Conservation (phyloP, 768 basidiomycete genomes). For the Russula sp. region DNA sequence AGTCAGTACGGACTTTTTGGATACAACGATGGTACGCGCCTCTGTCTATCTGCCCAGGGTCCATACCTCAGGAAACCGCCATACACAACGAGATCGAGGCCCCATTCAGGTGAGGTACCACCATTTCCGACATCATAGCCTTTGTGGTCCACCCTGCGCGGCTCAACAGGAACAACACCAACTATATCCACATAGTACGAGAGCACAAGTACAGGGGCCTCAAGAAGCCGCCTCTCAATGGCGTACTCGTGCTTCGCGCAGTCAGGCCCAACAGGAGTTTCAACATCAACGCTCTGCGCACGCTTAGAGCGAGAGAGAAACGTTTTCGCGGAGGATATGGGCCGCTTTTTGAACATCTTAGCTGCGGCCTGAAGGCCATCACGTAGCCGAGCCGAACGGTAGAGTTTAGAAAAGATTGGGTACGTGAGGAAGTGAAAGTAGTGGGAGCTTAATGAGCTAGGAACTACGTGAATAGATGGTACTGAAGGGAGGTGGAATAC, state of each 20-base stretch:
- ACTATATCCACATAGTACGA: conserved; percentile 83
- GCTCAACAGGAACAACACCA: conserved; percentile 54
- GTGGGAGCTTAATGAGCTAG: conserved; percentile 13
- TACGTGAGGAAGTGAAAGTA: conserved; percentile 18
- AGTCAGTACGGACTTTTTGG: neutral
- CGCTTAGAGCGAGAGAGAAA: conserved; percentile 24
- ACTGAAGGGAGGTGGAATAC: neutral
- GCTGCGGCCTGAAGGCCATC: conserved; percentile 1
- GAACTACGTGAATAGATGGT: neutral
- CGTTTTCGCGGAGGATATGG: neutral
- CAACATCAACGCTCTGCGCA: conserved; percentile 40
- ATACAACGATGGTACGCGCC: conserved; percentile 36
- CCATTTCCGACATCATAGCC: conserved; percentile 74
- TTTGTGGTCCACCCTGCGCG: conserved; percentile 25
- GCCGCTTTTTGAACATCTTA: neutral
- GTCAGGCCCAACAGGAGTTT: conserved; percentile 48
- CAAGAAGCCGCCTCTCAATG: conserved; percentile 74
- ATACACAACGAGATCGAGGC: conserved; percentile 74
- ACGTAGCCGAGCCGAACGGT: conserved; percentile 14
- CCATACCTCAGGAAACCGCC: conserved; percentile 78
- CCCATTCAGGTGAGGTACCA: conserved; percentile 88
- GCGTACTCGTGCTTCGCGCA: conserved; percentile 72
- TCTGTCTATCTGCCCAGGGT: conserved; percentile 94
- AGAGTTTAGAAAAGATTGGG: conserved; percentile 17
- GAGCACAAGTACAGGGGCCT: conserved; percentile 68